phyloP scores from a whole-genome alignment of 1,284 basidiomycete genomes.

The Irpex sp. region DNA sequence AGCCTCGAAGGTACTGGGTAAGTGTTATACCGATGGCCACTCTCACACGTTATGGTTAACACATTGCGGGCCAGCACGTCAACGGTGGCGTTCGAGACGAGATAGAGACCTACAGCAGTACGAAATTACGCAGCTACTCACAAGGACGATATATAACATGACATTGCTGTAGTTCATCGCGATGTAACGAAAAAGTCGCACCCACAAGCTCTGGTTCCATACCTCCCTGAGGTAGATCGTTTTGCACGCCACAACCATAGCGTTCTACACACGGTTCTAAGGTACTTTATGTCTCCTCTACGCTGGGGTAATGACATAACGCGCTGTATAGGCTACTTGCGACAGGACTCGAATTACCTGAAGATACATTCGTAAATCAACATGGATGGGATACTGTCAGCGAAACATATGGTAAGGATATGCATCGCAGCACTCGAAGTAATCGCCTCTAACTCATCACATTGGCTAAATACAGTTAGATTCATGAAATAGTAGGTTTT shows the following conservation, averaged over 20 bases:
- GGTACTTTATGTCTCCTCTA: neutral
- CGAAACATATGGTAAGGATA: constrained; percentile 27
- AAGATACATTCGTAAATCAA: constrained; percentile 29
- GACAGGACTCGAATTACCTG: constrained; percentile 29
- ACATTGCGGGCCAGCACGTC: neutral
- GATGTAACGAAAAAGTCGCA: neutral
- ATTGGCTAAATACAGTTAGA: constrained; percentile 24
- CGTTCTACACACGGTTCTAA: neutral
- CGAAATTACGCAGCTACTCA: neutral
- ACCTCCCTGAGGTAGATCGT: neutral
- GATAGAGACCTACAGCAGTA: neutral
- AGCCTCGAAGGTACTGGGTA: neutral
- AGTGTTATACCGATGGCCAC: neutral
- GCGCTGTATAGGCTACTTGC: constrained; percentile 37
- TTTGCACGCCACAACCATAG: neutral
- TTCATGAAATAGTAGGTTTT: constrained; percentile 33
- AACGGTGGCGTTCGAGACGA: neutral
- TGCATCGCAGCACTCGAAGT: neutral
- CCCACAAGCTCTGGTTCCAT: neutral
- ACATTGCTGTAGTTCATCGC: neutral
- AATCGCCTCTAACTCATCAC: neutral
- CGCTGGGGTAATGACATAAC: neutral
- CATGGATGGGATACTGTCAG: constrained; percentile 25
- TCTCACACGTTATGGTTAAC: neutral
- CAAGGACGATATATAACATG: neutral